These are phyloP conservation scores for Aphanomyces astaci DNA, from an alignment of 352 stramenopile genomes.

Conservation along the genomic window DNA sequence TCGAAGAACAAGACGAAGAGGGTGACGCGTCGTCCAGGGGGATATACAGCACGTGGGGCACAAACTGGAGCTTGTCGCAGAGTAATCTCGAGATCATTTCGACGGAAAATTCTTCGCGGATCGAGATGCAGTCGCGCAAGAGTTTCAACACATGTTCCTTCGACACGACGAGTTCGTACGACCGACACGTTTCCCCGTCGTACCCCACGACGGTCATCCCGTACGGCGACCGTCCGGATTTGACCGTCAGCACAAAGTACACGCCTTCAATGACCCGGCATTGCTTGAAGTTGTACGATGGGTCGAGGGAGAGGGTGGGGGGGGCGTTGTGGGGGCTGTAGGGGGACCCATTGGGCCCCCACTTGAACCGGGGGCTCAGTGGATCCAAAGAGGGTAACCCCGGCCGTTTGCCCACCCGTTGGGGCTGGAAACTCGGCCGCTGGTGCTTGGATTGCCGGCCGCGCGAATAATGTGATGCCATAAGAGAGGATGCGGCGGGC, in stretches of 20 bases:
- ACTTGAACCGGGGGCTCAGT: slow-evolving; percentile 18
- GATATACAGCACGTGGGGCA: neutral
- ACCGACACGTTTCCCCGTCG: neutral
- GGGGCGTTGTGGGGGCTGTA: neutral
- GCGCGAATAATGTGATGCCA: too few species aligned
- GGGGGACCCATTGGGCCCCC: slow-evolving; percentile 5
- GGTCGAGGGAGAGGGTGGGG: neutral
- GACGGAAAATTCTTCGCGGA: slow-evolving; percentile 16
- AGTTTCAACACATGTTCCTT: slow-evolving; percentile 17
- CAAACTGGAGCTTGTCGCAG: slow-evolving; percentile 9
- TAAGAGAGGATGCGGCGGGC: too few species aligned
- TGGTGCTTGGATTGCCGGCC: neutral
- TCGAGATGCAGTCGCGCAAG: neutral
- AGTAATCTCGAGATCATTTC: slow-evolving; percentile 11
- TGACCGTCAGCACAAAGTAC: slow-evolving; percentile 9
- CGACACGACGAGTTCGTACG: slow-evolving; percentile 8
- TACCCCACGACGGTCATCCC: neutral
- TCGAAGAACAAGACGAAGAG: neutral
- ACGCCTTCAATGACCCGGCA: slow-evolving; percentile 8
- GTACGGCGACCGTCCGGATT: neutral
- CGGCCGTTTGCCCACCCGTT: neutral
- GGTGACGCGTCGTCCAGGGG: neutral
- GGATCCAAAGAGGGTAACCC: slow-evolving; percentile 5
- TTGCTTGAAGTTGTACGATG: slow-evolving; percentile 8
- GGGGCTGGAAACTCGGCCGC: slow-evolving; percentile 4